phyloP scores from a whole-genome alignment of 2,329 filamentous ascomycete genomes.

The Penicillium sp. region DNA sequence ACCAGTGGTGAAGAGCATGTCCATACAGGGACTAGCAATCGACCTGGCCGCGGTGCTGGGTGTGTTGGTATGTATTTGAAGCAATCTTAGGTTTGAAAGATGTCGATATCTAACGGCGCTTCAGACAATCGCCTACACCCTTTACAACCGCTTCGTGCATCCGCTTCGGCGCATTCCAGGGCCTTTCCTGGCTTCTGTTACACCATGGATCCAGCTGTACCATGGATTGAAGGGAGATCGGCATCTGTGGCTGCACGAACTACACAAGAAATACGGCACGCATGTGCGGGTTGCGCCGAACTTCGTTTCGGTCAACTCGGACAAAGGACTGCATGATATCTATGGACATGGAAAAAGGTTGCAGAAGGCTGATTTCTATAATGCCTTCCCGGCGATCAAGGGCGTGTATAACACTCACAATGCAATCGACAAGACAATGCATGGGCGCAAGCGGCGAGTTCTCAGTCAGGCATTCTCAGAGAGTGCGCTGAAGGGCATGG shows the following conservation, averaged over 20 bases:
- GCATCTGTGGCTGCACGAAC: constrained; percentile 68
- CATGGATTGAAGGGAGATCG: constrained; percentile 72
- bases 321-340: constrained; percentile 52
- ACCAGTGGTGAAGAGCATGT: constrained; percentile 18
- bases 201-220: constrained; percentile 61
- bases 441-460: constrained; percentile 69
- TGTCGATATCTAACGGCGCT: background rate
- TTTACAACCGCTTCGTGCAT: constrained; percentile 38
- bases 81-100: background rate
- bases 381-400: constrained; percentile 66
- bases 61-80: constrained; percentile 18
- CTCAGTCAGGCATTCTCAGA: constrained; percentile 71
- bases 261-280: constrained; percentile 68
- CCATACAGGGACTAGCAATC: constrained; percentile 13
- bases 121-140: constrained; percentile 28
- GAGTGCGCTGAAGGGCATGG: constrained; percentile 64
- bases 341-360: constrained; percentile 41
- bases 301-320: constrained; percentile 72
- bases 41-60: constrained; percentile 18
- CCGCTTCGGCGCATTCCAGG: constrained; percentile 34
- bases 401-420: constrained; percentile 69
- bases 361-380: constrained; percentile 69
- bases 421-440: constrained; percentile 64
- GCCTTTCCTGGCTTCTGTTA: constrained; percentile 31
- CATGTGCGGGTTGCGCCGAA: constrained; percentile 77